These are phyloP conservation scores for Candida chauliodis DNA, from an alignment of 805 yeast genomes.

Conservation along the genomic window DNA sequence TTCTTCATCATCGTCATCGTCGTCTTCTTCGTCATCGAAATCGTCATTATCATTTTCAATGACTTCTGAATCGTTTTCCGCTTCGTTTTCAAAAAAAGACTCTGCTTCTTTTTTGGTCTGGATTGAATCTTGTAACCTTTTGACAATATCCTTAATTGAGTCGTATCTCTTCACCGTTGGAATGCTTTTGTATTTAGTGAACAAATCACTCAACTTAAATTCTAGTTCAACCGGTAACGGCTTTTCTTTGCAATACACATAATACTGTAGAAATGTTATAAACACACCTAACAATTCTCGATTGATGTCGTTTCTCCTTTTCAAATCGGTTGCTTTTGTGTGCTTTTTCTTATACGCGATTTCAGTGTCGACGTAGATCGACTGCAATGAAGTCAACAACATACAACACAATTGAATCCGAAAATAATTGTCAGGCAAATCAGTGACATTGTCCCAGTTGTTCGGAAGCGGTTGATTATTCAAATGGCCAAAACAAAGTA, in stretches of 20 bases:
- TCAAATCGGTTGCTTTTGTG: conserved; percentile 3
- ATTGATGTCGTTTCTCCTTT: conserved; percentile 10
- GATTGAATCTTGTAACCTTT: conserved; percentile 29
- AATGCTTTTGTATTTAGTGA: conserved; percentile 23
- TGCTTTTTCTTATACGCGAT: conserved; percentile 4
- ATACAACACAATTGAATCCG: conserved; percentile 53
- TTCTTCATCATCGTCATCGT: conserved; percentile 23
- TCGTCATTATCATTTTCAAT: conserved; percentile 16
- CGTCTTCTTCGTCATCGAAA: conserved; percentile 22
- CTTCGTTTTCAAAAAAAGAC: conserved; percentile 12
- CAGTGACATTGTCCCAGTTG: conserved; percentile 45
- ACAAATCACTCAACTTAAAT: conserved; percentile 47
- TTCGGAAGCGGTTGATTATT: conserved; percentile 53
- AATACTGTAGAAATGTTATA: conserved; percentile 66
- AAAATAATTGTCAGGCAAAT: conserved; percentile 66
- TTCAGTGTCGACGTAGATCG: conserved; percentile 9
- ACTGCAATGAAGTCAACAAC: conserved; percentile 18
- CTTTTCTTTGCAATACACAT: conserved; percentile 54
- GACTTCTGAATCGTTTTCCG: too few relatives aligned
- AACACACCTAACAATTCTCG: conserved; percentile 26
- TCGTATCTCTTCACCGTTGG: conserved; percentile 33
- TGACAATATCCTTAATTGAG: conserved; percentile 42
- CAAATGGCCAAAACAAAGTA: conserved; percentile 64
- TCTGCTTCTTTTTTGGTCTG: conserved; percentile 12
- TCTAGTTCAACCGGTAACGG: conserved; percentile 65